phyloP scores from a whole-genome alignment of 768 basidiomycete genomes.

The Boletus subcaerulescens region DNA sequence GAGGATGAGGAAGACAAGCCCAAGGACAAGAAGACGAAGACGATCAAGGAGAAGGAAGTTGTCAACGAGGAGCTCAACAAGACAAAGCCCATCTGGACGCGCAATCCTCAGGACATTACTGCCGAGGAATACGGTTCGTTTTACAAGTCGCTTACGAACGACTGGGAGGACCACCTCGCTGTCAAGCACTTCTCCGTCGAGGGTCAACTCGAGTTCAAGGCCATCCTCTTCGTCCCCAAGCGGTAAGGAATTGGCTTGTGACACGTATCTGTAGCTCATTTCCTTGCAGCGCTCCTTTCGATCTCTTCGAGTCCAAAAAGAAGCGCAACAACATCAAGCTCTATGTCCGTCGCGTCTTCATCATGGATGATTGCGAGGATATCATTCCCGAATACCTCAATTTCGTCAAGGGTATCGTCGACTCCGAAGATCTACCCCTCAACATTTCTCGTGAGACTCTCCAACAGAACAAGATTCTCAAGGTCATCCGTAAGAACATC shows the following conservation, averaged over 20 bases:
- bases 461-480: conserved; percentile 99
- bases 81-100: conserved; percentile 99
- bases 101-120: conserved; percentile 93
- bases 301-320: conserved; percentile 99
- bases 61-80: conserved; percentile 99
- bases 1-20: conserved; percentile 81
- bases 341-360: conserved; percentile 99
- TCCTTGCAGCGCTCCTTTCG: conserved; percentile 82
- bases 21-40: conserved; percentile 93
- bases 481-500: conserved; percentile 98
- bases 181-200: conserved; percentile 99
- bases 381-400: conserved; percentile 99
- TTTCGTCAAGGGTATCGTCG: conserved; percentile 99
- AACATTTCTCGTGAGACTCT: conserved; percentile 99
- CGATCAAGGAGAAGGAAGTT: conserved; percentile 82
- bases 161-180: conserved; percentile 99
- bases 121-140: conserved; percentile 91
- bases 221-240: conserved; percentile 96
- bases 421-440: conserved; percentile 98
- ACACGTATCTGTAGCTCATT: not conserved
- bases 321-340: conserved; percentile 99
- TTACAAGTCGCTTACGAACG: conserved; percentile 99
- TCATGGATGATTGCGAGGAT: conserved; percentile 99
- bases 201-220: conserved; percentile 99
- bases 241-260: conserved; percentile 50